Evolutionary conservation across 2,329 filamentous ascomycete species (phyloP), one percentile per base, ranked within the genome.

Genomic region (Fusarium haematococcum): DNA sequence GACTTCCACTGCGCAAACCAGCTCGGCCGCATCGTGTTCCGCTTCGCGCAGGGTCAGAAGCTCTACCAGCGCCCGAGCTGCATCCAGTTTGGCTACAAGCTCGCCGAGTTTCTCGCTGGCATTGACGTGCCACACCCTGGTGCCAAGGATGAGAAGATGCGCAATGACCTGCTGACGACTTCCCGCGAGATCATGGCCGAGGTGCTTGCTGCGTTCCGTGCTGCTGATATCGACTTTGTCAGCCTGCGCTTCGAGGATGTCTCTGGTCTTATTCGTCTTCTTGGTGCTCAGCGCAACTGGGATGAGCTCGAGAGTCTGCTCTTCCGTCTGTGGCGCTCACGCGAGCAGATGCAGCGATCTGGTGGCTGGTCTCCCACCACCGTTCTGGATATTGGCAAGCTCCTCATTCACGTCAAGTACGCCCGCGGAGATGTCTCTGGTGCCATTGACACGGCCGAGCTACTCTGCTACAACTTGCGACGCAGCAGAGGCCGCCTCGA

Each of bases 211-310:
- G 84, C 84, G 9, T 84, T 86, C 71, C 81, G 80, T 54, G 80
- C 83, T 5, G 77, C 82, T 20, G 79, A 86, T 20, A 82, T 88
- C 50, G 84, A 87, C 67, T 81, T 88, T 45, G 78, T 83, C 16
- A 81, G 83, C 11, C 74, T 89, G 18, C 80, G 81, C 23, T 83
- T 86, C 61, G 80, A 83, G 35, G 86, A 88, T 41, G 78, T 89
- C 1, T 83, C 83, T 20, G 83, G 84, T 9, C 80, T 88, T 2
- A 81, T 87, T 32, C 82, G 82, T 11, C 79, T 89, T 5, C 81
- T 89, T 2, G 87, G 86, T 33, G 83, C 85, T 27, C 86, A 88
- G 67, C 77, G 82, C 65, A 86, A 88, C 75, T 86, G 83, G 68
- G 77, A 79, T 23, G 85, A 87, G 59, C 83, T 88, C 13, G 86